Conservation (phyloP, 1,284 basidiomycete species). For the Rhodotorula sp. region DNA sequence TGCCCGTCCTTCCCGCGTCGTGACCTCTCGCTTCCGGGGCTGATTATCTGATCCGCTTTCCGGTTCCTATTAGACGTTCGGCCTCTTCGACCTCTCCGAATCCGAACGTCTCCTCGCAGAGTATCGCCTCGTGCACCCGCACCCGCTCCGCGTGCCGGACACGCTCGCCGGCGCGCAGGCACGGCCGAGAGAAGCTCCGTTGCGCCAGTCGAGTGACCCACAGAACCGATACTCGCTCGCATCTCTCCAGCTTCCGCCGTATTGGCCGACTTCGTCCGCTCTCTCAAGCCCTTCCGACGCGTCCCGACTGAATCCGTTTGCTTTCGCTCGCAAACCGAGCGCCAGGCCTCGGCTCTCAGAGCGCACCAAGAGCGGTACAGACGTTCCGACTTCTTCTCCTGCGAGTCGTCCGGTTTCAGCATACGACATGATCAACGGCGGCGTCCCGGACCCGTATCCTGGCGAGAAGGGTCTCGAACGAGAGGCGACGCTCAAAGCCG, state of each 20-base stretch:
- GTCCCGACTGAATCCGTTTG: constrained; percentile 10
- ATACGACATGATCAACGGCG: neutral
- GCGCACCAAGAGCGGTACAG: constrained; percentile 2
- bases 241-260: neutral
- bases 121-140: constrained; percentile 7
- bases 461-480: neutral
- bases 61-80: neutral
- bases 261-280: neutral
- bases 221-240: constrained; percentile 8
- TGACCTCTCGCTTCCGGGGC: too few species aligned
- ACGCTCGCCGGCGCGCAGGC: neutral
- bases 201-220: neutral
- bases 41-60: neutral
- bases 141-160: neutral
- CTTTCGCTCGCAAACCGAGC: constrained; percentile 9
- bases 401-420: neutral
- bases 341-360: constrained; percentile 9
- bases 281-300: constrained; percentile 12
- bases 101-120: constrained; percentile 9
- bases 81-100: constrained; percentile 8
- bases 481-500: constrained; percentile 9
- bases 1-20: too few species aligned
- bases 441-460: too few species aligned
- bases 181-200: neutral
- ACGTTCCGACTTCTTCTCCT: neutral